Evolutionary conservation across 177 flowering plant species (phyloP), one percentile per base, ranked within the genome.

Genomic region (Vitis hybrid): DNA sequence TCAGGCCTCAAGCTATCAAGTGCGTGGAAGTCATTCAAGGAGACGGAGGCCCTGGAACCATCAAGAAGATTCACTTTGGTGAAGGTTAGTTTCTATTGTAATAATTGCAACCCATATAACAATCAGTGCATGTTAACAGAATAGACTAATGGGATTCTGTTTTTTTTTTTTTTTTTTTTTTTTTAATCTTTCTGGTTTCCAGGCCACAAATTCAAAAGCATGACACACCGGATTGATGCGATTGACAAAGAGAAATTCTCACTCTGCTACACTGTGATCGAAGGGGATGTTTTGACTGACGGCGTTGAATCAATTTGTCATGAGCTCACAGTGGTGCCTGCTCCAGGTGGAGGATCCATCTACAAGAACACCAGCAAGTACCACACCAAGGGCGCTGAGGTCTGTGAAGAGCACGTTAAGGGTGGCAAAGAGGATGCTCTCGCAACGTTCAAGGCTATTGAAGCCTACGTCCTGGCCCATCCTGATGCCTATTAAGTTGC

Each of bases 31-130:
- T 51, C 19, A 1, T 78, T 17, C 69, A 78, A 23, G 86, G 84
- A 10, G 78, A 77, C 56, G 86, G 86, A 3, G 86, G 84, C 2
- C 68, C 72, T 6, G 84, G 84, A 59, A 73, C 77, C 56, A 69
- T 80, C 72, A 74, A 76, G 74, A 14, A 66, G 34, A 34, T 72
- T 30, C 56, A 30, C 30, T 72, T 80, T 32, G 76, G 73, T 2
- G 70, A 74, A 62, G 79, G 80, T 66, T 7, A 51, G 64, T 67
- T 48, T 26, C 6, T 34, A 34, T 34, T 34, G 6, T 34, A 34
- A 34, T 34, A 5, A 34, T 34, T 34, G 45, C 45, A 34, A 34
- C 45, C 45, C 45, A 34, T 26, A 34, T 6, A 34, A 34, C 26
- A 2, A 26, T 26, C 26, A 26, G 26, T 26, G 26, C 26, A 26